phyloP scores from a whole-genome alignment of 208 protist species.

The Trypanosoma brucei region DNA sequence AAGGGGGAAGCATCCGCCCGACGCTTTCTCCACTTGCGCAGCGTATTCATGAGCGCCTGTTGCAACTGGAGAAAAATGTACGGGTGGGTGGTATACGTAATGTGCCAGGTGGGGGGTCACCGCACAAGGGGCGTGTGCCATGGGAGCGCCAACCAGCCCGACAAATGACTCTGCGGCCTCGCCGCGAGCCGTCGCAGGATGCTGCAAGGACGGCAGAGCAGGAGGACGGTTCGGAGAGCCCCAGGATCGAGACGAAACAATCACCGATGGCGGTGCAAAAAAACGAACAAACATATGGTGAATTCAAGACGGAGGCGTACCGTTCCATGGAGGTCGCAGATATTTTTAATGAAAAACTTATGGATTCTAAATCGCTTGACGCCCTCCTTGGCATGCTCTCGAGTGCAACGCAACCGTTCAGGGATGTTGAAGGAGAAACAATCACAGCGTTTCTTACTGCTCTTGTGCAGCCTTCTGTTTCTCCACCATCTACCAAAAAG shows the following conservation, averaged over 20 bases:
- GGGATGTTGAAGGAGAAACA: conserved; percentile 13
- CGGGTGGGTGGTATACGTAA: conserved; percentile 6
- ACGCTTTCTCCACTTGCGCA: conserved; percentile 18
- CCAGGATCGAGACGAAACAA: neutral
- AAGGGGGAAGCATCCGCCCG: neutral
- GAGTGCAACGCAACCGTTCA: conserved; percentile 38
- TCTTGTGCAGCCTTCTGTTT: conserved; percentile 1
- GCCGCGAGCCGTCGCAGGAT: neutral
- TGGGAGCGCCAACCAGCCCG: conserved; percentile 18
- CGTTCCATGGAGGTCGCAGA: conserved; percentile 5
- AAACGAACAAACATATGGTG: neutral
- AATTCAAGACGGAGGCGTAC: conserved; percentile 3
- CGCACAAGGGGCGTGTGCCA: conserved; percentile 4
- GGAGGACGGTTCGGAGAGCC: neutral
- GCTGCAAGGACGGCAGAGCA: neutral
- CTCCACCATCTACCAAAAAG: neutral
- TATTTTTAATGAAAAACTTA: conserved; percentile 11
- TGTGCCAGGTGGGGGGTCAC: neutral
- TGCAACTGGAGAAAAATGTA: conserved; percentile 8
- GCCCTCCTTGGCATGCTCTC: conserved; percentile 29
- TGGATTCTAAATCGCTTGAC: conserved; percentile 17
- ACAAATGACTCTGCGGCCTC: conserved; percentile 26
- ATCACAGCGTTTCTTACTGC: conserved; percentile 28
- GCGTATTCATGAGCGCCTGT: conserved; percentile 16
- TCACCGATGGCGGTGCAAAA: neutral